Evolutionary conservation across 177 flowering plant species (phyloP).

Genomic region (Vitis hybrid): DNA sequence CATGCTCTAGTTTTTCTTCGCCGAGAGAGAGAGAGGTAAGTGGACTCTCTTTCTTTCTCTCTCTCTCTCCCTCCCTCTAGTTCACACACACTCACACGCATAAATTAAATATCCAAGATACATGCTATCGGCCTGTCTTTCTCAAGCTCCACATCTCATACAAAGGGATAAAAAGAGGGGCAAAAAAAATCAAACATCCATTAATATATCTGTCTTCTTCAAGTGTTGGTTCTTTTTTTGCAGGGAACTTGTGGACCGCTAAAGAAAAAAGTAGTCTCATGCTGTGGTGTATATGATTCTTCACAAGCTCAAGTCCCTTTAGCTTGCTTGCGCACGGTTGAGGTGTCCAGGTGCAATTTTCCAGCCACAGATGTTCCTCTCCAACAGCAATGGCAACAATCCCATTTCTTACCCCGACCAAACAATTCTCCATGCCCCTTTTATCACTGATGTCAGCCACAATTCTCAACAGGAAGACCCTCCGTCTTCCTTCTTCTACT

Average conservation of each 20-base stretch:
- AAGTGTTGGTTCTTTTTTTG: neutral
- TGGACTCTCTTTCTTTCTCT: neutral
- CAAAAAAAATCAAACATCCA: neutral
- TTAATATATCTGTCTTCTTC: neutral
- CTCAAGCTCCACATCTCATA: neutral
- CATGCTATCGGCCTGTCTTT: neutral
- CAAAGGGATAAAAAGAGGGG: constrained; percentile 12
- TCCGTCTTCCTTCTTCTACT: constrained; percentile 21
- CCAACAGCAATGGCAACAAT: constrained; percentile 16
- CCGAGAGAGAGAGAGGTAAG: neutral
- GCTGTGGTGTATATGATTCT: constrained; percentile 11
- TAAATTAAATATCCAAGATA: neutral
- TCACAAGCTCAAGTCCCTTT: neutral
- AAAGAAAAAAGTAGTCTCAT: too few species aligned
- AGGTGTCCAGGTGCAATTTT: constrained; percentile 21
- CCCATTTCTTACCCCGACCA: constrained; percentile 16
- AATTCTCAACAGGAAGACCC: constrained; percentile 22
- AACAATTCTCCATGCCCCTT: constrained; percentile 14
- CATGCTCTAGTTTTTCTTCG: constrained; percentile 11
- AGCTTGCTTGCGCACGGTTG: neutral
- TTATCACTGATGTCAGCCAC: constrained; percentile 17
- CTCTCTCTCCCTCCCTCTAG: neutral
- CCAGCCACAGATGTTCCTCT: constrained; percentile 33
- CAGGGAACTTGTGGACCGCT: neutral
- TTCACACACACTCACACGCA: neutral